Evolutionary conservation across 2,329 filamentous ascomycete genomes (phyloP).

Genomic region (Aspergillus nomiae): DNA sequence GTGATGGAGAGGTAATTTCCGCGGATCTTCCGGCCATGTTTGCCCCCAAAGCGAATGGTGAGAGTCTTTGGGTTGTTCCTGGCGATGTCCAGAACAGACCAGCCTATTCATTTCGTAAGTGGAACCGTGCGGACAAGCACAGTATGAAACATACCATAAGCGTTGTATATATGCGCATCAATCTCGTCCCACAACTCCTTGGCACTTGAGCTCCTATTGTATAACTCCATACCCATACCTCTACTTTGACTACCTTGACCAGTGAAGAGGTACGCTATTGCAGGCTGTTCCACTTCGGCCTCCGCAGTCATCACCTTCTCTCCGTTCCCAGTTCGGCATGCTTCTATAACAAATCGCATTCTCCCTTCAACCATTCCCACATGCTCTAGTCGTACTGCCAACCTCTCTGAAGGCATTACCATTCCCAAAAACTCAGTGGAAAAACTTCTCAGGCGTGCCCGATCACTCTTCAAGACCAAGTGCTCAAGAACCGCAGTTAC

Average conservation of each 20-base stretch:
- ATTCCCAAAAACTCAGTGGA: constrained; percentile 90
- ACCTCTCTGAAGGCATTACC: constrained; percentile 91
- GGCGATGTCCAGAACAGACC: constrained; percentile 95
- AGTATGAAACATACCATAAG: constrained; percentile 65
- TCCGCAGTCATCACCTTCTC: constrained; percentile 91
- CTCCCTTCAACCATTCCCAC: constrained; percentile 93
- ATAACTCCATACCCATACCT: constrained; percentile 98
- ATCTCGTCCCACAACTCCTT: constrained; percentile 95
- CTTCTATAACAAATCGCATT: constrained; percentile 97
- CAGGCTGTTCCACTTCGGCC: constrained; percentile 93
- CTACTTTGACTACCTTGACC: constrained; percentile 97
- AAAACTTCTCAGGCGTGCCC: constrained; percentile 91
- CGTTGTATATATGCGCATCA: constrained; percentile 96
- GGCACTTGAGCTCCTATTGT: constrained; percentile 83
- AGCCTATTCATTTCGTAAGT: constrained; percentile 40
- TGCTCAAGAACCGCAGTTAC: constrained; percentile 90
- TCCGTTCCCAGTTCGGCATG: constrained; percentile 85
- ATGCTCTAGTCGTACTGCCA: constrained; percentile 88
- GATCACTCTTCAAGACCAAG: constrained; percentile 88
- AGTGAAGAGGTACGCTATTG: constrained; percentile 93
- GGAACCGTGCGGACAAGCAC: background rate
- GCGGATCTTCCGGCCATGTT: constrained; percentile 89
- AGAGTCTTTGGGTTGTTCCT: constrained; percentile 98
- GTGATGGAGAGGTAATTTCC: constrained; percentile 96
- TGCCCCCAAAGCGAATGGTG: constrained; percentile 93